A percentile compares a stretch with the other conserved stretches of the same genome.
phyloP scores from a whole-genome alignment of 768 basidiomycete genomes.

The Trametes gibbosa region DNA sequence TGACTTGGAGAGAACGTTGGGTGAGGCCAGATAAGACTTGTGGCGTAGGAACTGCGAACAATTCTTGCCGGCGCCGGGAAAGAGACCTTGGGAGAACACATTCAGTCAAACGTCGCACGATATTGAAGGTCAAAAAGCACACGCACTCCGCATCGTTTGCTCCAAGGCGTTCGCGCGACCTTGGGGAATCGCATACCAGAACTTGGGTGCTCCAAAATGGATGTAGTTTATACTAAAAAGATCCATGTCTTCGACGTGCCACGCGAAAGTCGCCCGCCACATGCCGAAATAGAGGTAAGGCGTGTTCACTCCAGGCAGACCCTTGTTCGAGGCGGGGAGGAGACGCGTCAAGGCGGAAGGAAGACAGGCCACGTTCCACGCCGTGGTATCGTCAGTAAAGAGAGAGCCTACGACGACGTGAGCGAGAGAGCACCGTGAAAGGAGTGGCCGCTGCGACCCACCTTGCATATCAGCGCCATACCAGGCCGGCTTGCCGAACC shows the following conservation, averaged over 20 bases:
- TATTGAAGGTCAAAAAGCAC: neutral
- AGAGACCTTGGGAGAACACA: constrained; percentile 56
- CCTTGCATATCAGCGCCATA: constrained; percentile 97
- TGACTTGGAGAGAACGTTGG: constrained; percentile 72
- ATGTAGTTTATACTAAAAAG: constrained; percentile 99
- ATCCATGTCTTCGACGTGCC: constrained; percentile 99
- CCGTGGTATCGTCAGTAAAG: constrained; percentile 69
- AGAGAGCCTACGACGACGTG: constrained; percentile 46
- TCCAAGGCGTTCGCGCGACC: constrained; percentile 81
- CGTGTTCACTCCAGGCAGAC: constrained; percentile 92
- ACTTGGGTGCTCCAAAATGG: constrained; percentile 96
- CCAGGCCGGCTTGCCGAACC: constrained; percentile 89
- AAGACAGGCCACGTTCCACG: constrained; percentile 95
- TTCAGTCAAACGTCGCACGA: neutral
- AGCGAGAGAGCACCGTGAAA: neutral
- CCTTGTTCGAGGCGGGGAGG: constrained; percentile 60
- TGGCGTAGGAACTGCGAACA: constrained; percentile 96
- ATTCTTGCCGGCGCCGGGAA: constrained; percentile 78
- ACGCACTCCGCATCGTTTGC: constrained; percentile 79
- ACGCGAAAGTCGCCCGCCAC: constrained; percentile 98
- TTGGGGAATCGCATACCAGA: constrained; percentile 97
- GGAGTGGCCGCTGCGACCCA: constrained; percentile 29
- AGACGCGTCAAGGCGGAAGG: constrained; percentile 84
- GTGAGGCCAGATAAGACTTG: constrained; percentile 93
- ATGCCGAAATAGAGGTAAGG: constrained; percentile 99